Percentiles rank a stretch among this genome's conserved stretches.
These are phyloP conservation scores for Oryza brachyantha DNA, from an alignment of 176 grass and related monocot species.

Conservation along the genomic window DNA sequence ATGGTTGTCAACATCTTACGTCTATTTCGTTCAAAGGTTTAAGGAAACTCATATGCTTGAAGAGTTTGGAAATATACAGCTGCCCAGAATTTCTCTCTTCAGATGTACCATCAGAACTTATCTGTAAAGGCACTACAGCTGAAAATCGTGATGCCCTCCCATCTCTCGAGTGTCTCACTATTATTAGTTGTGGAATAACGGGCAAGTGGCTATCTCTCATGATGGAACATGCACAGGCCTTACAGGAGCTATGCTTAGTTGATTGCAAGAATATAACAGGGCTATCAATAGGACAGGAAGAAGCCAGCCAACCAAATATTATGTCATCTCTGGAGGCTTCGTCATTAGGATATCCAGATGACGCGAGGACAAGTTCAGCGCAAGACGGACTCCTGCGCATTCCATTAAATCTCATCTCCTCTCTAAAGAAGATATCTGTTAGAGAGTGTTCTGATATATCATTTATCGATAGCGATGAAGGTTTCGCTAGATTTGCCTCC, in stretches of 20 bases:
- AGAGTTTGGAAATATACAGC: background rate
- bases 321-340: background rate
- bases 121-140: background rate
- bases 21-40: background rate
- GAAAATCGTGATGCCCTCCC: background rate
- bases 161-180: background rate
- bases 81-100: conserved; percentile 6
- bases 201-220: background rate
- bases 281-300: background rate
- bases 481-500: background rate
- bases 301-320: background rate
- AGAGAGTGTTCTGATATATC: fast-evolving
- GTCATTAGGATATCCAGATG: background rate
- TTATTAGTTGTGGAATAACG: fast-evolving
- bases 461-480: background rate
- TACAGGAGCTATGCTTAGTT: background rate
- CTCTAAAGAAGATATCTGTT: background rate
- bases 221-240: background rate
- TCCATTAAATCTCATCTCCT: background rate
- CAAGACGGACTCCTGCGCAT: background rate
- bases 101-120: background rate
- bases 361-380: no score
- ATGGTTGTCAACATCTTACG: background rate
- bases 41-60: background rate
- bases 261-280: background rate